Percentiles rank a stretch among this genome's conserved stretches.
Conservation (phyloP, 345 rosid species). For the Moringa oleifera region DNA sequence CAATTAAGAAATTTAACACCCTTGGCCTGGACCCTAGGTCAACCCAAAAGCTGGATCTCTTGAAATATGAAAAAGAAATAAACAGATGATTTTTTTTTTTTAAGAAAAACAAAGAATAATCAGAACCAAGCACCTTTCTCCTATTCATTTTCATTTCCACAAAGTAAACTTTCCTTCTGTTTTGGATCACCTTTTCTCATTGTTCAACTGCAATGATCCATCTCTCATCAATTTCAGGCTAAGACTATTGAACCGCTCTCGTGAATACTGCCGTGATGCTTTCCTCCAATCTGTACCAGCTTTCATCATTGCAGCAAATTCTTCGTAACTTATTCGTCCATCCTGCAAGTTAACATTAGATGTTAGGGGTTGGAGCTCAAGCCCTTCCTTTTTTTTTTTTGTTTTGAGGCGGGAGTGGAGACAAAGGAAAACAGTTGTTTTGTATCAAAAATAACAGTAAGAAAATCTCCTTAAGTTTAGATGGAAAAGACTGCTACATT, state of each 20-base stretch:
- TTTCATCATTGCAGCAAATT: slow-evolving; percentile 92
- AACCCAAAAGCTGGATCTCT: too few species aligned
- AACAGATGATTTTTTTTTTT: too few species aligned
- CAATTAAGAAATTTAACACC: too few species aligned
- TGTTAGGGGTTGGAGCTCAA: not conserved
- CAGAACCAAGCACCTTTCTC: too few species aligned
- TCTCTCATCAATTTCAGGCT: slow-evolving; percentile 77
- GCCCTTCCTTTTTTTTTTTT: not conserved
- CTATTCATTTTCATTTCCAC: not conserved
- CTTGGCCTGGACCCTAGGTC: too few species aligned
- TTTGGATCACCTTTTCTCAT: slow-evolving; percentile 24
- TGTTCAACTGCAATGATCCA: slow-evolving; percentile 54
- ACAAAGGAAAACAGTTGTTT: too few species aligned
- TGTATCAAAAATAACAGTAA: too few species aligned
- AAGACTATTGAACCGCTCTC: slow-evolving; percentile 85
- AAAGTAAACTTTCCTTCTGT: slow-evolving; percentile 6
- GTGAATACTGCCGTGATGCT: slow-evolving; percentile 90
- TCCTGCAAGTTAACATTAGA: slow-evolving; percentile 39
- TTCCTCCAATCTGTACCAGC: slow-evolving; percentile 98
- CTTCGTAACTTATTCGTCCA: slow-evolving; percentile 85
- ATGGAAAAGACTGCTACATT: too few species aligned
- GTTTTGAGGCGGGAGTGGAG: too few species aligned
- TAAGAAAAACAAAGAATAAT: too few species aligned
- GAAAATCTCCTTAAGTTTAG: too few species aligned
- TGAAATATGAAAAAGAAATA: too few species aligned